These are phyloP conservation scores for Nothopassalora personata DNA, from an alignment of 2,329 filamentous ascomycete genomes.

Conservation along the genomic window DNA sequence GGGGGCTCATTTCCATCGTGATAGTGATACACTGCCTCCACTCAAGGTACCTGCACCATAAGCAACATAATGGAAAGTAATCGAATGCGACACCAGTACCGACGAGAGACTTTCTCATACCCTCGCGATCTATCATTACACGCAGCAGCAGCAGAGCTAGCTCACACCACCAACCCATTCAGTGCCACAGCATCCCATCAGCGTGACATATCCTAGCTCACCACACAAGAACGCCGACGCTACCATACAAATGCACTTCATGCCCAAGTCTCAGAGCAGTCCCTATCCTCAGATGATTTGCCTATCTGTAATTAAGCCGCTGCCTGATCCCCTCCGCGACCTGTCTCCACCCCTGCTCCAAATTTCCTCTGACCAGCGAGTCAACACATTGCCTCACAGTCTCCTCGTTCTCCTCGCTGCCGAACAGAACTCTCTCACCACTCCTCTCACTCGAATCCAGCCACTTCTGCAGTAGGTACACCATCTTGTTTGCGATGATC, in stretches of 20 bases:
- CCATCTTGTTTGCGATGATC: conserved; percentile 55
- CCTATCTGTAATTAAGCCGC: background rate
- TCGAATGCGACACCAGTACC: too few species aligned
- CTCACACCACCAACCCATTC: too few species aligned
- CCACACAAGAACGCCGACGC: background rate
- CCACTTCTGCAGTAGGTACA: conserved; percentile 59
- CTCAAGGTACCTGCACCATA: too few species aligned
- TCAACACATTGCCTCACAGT: conserved; percentile 32
- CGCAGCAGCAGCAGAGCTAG: too few species aligned
- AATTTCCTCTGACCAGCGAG: conserved; percentile 21
- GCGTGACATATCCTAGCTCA: background rate
- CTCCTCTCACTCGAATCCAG: conserved; percentile 51
- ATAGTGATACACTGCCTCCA: too few species aligned
- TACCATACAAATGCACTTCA: background rate
- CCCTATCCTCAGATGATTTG: background rate
- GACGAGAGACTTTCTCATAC: too few species aligned
- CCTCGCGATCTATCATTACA: too few species aligned
- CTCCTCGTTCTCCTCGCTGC: conserved; percentile 54
- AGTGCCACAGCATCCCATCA: background rate
- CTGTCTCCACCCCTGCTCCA: conserved; percentile 21
- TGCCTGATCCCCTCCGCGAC: conserved; percentile 13
- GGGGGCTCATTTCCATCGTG: too few species aligned
- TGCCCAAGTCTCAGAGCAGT: background rate
- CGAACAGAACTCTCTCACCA: conserved; percentile 52
- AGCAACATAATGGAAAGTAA: too few species aligned